Conservation (phyloP, 257 asterid genomes). For the Nicotiana tabacum region DNA sequence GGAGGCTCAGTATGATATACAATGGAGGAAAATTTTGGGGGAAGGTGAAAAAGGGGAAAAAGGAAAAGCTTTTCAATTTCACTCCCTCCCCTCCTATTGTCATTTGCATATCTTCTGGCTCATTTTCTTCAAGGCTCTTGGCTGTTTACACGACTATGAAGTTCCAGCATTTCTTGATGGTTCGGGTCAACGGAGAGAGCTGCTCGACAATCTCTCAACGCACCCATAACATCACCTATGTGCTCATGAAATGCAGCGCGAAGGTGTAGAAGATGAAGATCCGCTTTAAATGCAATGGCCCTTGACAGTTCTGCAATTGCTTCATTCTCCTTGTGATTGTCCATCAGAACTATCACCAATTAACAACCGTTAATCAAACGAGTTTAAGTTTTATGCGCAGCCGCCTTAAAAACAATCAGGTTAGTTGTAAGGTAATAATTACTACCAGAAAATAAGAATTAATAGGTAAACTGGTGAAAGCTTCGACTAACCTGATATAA, state of each 20-base stretch:
- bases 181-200: slow-evolving; percentile 95
- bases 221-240: slow-evolving; percentile 76
- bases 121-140: slow-evolving; percentile 64
- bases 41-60: background rate
- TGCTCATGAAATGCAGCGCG: slow-evolving; percentile 98
- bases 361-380: background rate
- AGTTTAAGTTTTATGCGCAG: background rate
- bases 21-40: background rate
- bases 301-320: slow-evolving; percentile 84
- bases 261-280: slow-evolving; percentile 86
- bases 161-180: slow-evolving; percentile 98
- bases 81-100: background rate
- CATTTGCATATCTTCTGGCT: background rate
- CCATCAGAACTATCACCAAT: slow-evolving; percentile 69
- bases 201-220: slow-evolving; percentile 90
- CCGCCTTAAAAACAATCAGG: background rate
- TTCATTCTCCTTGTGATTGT: slow-evolving; percentile 86
- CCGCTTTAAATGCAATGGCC: slow-evolving; percentile 95
- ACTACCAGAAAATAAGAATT: background rate
- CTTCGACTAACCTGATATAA: background rate
- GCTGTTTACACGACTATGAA: slow-evolving; percentile 89
- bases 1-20: background rate
- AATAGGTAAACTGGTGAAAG: background rate
- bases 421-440: background rate
- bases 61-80: background rate